A percentile compares a stretch with the other conserved stretches of the same genome.
These are phyloP conservation scores for Wickerhamomyces sydowiorum DNA, from an alignment of 805 yeast species.

Conservation along the genomic window DNA sequence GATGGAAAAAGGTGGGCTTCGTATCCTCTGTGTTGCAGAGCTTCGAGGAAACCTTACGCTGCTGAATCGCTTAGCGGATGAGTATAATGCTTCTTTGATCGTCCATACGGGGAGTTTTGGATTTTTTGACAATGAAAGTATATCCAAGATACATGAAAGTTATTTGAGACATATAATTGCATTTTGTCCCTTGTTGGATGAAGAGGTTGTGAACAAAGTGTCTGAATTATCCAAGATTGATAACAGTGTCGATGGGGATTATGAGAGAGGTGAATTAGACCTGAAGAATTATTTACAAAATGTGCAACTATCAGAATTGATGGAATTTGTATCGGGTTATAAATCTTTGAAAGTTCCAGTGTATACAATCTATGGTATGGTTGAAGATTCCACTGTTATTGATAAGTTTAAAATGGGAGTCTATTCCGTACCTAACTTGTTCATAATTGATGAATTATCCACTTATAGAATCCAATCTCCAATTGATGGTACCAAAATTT, in stretches of 20 bases:
- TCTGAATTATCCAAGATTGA: slow-evolving; percentile 36
- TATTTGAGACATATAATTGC: slow-evolving; percentile 62
- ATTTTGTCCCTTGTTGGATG: slow-evolving; percentile 53
- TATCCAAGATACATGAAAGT: slow-evolving; percentile 47
- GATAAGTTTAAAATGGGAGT: slow-evolving; percentile 54
- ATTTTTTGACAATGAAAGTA: slow-evolving; percentile 56
- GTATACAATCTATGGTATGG: slow-evolving; percentile 71
- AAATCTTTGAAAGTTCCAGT: slow-evolving; percentile 50
- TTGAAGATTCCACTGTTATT: slow-evolving; percentile 66
- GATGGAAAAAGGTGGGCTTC: slow-evolving; percentile 24
- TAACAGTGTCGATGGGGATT: slow-evolving; percentile 33
- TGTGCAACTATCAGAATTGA: slow-evolving; percentile 45
- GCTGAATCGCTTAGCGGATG: slow-evolving; percentile 42
- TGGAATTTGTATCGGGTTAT: slow-evolving; percentile 40
- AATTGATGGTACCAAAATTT: slow-evolving; percentile 36
- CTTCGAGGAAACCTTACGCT: slow-evolving; percentile 47
- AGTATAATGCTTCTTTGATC: slow-evolving; percentile 43
- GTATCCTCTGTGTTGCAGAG: slow-evolving; percentile 48
- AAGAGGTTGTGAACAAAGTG: slow-evolving; percentile 41
- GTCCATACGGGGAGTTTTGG: slow-evolving; percentile 81
- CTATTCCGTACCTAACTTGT: slow-evolving; percentile 49
- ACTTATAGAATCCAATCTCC: slow-evolving; percentile 36
- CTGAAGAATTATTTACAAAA: slow-evolving; percentile 29
- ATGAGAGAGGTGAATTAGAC: slow-evolving; percentile 31
- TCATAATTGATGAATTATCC: slow-evolving; percentile 54